These are phyloP conservation scores for Allomyces macrogynus DNA, from an alignment of 192 early-diverging fungal genomes.

Conservation along the genomic window DNA sequence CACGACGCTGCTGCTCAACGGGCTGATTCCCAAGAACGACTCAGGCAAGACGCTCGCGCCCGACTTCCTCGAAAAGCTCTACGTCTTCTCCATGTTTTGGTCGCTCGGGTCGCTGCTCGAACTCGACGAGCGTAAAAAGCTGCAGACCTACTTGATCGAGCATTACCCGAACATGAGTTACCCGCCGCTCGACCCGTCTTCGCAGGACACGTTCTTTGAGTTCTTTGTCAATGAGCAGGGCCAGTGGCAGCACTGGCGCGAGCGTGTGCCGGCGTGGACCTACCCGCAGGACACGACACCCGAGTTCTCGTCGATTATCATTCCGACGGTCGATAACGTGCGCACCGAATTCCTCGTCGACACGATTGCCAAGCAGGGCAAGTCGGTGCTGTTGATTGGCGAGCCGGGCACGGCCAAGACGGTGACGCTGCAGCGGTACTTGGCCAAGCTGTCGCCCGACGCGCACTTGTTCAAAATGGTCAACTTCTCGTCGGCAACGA, in stretches of 20 bases:
- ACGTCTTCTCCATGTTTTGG: slow-evolving; percentile 50
- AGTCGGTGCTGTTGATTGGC: slow-evolving; percentile 86
- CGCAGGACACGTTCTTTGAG: slow-evolving; percentile 59
- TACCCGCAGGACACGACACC: slow-evolving; percentile 81
- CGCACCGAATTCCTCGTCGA: slow-evolving; percentile 89
- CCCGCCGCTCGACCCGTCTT: slow-evolving; percentile 54
- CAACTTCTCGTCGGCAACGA: slow-evolving; percentile 97
- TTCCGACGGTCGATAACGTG: slow-evolving; percentile 94
- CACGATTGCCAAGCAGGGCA: slow-evolving; percentile 85
- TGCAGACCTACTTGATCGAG: slow-evolving; percentile 80
- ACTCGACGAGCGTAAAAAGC: slow-evolving; percentile 55
- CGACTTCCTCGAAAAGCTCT: slow-evolving; percentile 96
- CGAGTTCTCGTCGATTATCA: slow-evolving; percentile 71
- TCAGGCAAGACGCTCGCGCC: slow-evolving; percentile 33
- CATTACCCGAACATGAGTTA: slow-evolving; percentile 72
- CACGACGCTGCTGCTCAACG: slow-evolving; percentile 46
- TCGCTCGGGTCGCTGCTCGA: slow-evolving; percentile 88
- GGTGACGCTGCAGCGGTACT: slow-evolving; percentile 89
- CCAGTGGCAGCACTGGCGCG: slow-evolving; percentile 79
- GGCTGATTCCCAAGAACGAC: slow-evolving; percentile 53
- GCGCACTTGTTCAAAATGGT: slow-evolving; percentile 81
- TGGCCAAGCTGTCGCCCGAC: slow-evolving; percentile 79
- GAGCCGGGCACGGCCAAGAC: slow-evolving; percentile 99
- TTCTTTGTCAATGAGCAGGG: slow-evolving; percentile 55
- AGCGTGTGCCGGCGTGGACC: slow-evolving; percentile 74